Evolutionary conservation across 2,329 filamentous ascomycete species (phyloP), one percentile per base, ranked within the genome.

Genomic region (Penicillium sp.): DNA sequence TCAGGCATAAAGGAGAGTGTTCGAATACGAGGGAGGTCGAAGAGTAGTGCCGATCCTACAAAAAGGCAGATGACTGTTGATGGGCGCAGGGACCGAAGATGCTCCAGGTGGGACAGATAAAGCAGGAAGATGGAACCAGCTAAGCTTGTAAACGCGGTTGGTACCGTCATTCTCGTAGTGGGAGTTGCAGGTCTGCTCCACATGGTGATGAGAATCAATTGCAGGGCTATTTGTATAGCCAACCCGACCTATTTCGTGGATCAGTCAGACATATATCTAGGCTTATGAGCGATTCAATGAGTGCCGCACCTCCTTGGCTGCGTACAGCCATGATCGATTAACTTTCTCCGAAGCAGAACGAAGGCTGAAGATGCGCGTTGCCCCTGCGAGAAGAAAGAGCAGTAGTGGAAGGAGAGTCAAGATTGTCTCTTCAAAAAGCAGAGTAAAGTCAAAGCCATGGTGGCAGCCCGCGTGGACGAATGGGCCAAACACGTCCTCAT

Each of bases 341-440:
- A 64, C 63, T 42, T 63, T 67, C 20, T 59, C 63, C 8, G 59
- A 51, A 4, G 41, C 58, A 2, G 22, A 5, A 4, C 11, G 48
- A 34, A 67, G 59, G 14, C 22, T 57, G 55, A 55, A 59, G 28
- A 63, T 42, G 6, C 58, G 61, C 11, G 57, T 3, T 3, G 31
- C 43, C 12, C 47, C 54, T 6, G 31, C 17, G 3, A 61, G 17
- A 22, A 31, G 57, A 12, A 61, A 42, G 2, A 60, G 0, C 1
- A 15, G 25, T 8, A 64, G 43, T 4, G 63, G 61, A n/a, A 60
- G 42, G 2, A 65, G 55, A 5, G 64, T 65, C 8, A 73, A 56
- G n/a, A 72, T 67, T n/a, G 55, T 62, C 47, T 74, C 65, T 58
- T 73, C 71, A 38, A 74, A 74, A 4, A 72, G 55, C 15, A 73